A percentile compares a stretch with the other conserved stretches of the same genome.
These are phyloP conservation scores for Pleurostoma richardsiae DNA, from an alignment of 2,329 filamentous ascomycete genomes.

Conservation along the genomic window DNA sequence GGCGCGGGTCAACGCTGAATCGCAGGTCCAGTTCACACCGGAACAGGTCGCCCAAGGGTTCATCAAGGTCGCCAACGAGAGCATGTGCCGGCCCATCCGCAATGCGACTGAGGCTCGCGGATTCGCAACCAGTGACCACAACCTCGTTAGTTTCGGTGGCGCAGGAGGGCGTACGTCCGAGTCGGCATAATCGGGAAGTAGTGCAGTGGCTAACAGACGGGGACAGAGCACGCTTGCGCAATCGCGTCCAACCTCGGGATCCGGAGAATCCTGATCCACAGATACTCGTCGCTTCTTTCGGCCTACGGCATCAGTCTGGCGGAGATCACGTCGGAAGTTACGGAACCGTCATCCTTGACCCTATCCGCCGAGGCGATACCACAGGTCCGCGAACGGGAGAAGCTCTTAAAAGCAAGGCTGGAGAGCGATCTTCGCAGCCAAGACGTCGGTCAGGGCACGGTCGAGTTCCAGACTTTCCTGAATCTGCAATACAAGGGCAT, in stretches of 20 bases:
- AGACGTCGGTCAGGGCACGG: not conserved
- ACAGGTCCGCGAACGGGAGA: conserved; percentile 31
- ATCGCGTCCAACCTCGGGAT: conserved; percentile 67
- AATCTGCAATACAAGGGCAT: conserved; percentile 2
- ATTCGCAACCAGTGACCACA: conserved; percentile 64
- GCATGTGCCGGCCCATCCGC: conserved; percentile 66
- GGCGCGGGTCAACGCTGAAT: conserved; percentile 59
- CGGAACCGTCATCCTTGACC: conserved; percentile 43
- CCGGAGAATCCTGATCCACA: conserved; percentile 62
- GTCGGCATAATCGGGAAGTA: too few species aligned
- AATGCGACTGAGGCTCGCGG: conserved; percentile 67
- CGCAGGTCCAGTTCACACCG: conserved; percentile 48
- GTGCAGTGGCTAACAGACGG: too few species aligned
- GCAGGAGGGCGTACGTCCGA: conserved; percentile 49
- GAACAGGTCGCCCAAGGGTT: conserved; percentile 69
- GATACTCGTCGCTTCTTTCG: conserved; percentile 64
- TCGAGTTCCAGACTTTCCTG: not conserved
- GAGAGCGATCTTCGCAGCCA: not conserved
- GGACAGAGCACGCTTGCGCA: conserved; percentile 55
- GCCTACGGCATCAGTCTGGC: conserved; percentile 69
- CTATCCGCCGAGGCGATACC: conserved; percentile 10
- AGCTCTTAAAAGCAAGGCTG: conserved; percentile 55
- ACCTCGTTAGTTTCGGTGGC: conserved; percentile 67
- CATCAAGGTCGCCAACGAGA: conserved; percentile 65
- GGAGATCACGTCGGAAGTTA: conserved; percentile 68